Percentiles rank a stretch among this genome's conserved stretches.
Conservation (phyloP, 148 eudicot species). For the Oxyria digyna region DNA sequence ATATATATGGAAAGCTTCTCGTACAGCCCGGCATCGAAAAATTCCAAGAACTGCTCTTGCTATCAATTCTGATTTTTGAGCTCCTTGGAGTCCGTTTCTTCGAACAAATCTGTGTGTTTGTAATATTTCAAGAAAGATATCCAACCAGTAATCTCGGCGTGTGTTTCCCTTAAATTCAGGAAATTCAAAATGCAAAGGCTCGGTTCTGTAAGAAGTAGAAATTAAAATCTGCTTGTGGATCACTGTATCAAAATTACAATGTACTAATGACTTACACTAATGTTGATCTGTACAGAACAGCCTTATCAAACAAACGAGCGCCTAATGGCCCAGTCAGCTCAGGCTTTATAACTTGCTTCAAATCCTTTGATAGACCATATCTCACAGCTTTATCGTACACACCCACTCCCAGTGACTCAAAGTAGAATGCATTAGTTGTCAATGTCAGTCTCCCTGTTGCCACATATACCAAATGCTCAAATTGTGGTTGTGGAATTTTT, state of each 20-base stretch:
- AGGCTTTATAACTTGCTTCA: conserved; percentile 78
- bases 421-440: conserved; percentile 62
- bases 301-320: conserved; percentile 87
- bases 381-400: conserved; percentile 65
- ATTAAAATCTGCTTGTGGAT: conserved; percentile 5
- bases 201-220: conserved; percentile 37
- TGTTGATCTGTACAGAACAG: conserved; percentile 76
- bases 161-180: conserved; percentile 83
- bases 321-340: conserved; percentile 89
- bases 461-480: not conserved
- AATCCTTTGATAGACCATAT: conserved; percentile 60
- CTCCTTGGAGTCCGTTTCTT: conserved; percentile 43
- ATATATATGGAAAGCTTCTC: conserved; percentile 53
- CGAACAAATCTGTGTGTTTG: conserved; percentile 54
- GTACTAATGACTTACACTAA: conserved; percentile 36
- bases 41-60: conserved; percentile 70
- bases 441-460: conserved; percentile 70
- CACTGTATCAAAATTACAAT: conserved; percentile 2
- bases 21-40: conserved; percentile 64
- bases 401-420: conserved; percentile 77
- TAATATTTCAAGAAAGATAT: conserved; percentile 54
- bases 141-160: conserved; percentile 85
- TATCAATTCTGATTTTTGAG: conserved; percentile 61
- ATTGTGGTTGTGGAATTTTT: not conserved
- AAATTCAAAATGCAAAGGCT: conserved; percentile 72